Base-by-base conservation (phyloP, 148 eudicot genomes). In the Fagopyrum esculentum region DNA sequence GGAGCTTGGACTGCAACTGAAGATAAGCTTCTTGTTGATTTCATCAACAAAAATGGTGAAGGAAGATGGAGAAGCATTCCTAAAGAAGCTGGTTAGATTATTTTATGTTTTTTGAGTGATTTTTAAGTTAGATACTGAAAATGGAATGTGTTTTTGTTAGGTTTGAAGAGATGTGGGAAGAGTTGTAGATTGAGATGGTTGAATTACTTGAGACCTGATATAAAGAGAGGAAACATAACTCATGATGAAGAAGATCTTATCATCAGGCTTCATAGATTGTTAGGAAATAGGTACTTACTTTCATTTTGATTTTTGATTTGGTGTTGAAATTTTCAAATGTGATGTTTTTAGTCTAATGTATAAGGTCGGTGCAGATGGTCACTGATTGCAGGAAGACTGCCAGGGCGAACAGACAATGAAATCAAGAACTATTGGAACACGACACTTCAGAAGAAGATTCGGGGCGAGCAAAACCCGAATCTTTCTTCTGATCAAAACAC, bases 361-460 rank as follows among this genome's bases (percentile, higher is more conserved):
- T 4, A 45, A 30, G 2, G 5, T 45, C 19, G 26, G 8, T 69
- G 51, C 29, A 71, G 73, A 26, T 71, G 73, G 73, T 71, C 73
- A 4, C 17, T 71, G 26, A 71, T 71, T 9, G 73, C 73, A 19
- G 73, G 73, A 71, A 46, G 73, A 71, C 29, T 71, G 15, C 73
- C 73, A 46, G 73, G 73, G 49, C 73, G 73, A 71, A 45, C 73
- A 71, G 73, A 71, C 73, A 71, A 71, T 71, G 73, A 71, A 71
- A 71, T 71, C 54, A 71, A 71, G 35, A 71, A 71, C 73, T 71
- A 71, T 15, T 71, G 73, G 73, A 71, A 71, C 73, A 71, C 73
- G 0, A 71, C 48, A 3, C 73, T 71, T 19, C 26, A 8, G 15
- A 71, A 71, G 54, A 71, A 46, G 73, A 15, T 49, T 45, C 11